Base-by-base conservation (phyloP, 2,329 filamentous ascomycete genomes). In the Dactylonectria macrodidyma region DNA sequence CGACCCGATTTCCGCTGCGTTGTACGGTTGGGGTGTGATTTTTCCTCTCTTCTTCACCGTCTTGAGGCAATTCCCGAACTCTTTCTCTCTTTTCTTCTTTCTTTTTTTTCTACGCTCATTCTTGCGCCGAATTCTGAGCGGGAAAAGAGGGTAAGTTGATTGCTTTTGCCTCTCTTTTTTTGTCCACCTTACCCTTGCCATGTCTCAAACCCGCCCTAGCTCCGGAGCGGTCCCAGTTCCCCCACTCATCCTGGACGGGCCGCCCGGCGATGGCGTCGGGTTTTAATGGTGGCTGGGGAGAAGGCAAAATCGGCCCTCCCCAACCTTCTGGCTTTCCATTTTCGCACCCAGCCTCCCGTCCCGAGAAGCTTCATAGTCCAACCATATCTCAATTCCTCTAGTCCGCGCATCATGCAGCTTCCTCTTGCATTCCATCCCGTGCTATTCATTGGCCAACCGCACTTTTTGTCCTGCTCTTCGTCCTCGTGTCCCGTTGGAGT, bases 371-470 rank as follows among this genome's bases (percentile, higher is more conserved):
- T 74, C 68, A 70, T 73, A 77, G 71, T 71, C 79, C 78, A 78
- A 77, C 76, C 75, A 79, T 79, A 78, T 79, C 75, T 77, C 74
- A 73, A 62, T 61, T 64, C 64, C 51, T 62, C 64, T 68, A 66
- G 71, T 73, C 69, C 48, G 68, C 72, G 62, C 72, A 80, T 76
- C 59, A 76, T 80, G 79, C 73, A 71, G 71, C 70, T 68, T 72
- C 72, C 70, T 77, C 68, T 73, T 77, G 72, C 72, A 78, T 79
- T 74, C 69, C 72, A 71, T 75, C 67, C 72, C 72, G 73, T 70
- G 63, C 70, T 72, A 78, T 56, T 77, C 79, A 81, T 81, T 82
- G 78, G 80, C 68, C 74, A 69, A 74, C 68, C 41, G 16, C 16
- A n/a, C 19, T 44, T 44, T 44, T 44, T 44, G 65, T 73, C 65